phyloP scores from a whole-genome alignment of 805 yeast species.

The Candida xyloterini region DNA sequence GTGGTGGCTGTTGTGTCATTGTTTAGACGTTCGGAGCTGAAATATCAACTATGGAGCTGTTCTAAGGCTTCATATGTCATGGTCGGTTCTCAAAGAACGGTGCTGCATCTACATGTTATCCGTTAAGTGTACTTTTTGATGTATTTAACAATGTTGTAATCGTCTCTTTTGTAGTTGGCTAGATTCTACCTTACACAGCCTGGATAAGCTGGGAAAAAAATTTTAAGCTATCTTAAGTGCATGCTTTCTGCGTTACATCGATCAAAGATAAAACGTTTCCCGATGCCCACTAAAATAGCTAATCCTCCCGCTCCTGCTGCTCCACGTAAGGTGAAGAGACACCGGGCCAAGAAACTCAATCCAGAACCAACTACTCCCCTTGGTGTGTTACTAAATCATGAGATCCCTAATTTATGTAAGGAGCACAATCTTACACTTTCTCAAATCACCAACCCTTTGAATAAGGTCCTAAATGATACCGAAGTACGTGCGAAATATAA shows the following conservation, averaged over 20 bases:
- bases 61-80: background rate
- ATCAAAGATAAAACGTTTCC: conserved; percentile 2
- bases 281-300: conserved; percentile 3
- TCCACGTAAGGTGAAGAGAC: conserved; percentile 20
- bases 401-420: conserved; percentile 58
- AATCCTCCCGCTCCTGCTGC: background rate
- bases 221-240: conserved; percentile 1
- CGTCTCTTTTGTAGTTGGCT: conserved; percentile 4
- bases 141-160: conserved; percentile 1
- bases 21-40: conserved; percentile 3
- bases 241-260: conserved; percentile 4
- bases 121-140: conserved; percentile 3
- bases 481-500: conserved; percentile 42
- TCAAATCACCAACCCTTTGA: conserved; percentile 63
- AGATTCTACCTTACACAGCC: conserved; percentile 3
- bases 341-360: conserved; percentile 59
- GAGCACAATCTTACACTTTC: conserved; percentile 41
- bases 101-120: background rate
- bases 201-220: background rate
- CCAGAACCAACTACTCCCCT: conserved; percentile 76
- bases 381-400: conserved; percentile 68
- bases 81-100: background rate
- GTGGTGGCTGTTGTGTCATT: conserved; percentile 14
- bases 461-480: conserved; percentile 57
- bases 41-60: background rate